A percentile compares a stretch with the other conserved stretches of the same genome.
These are phyloP conservation scores for Sugiyamaella smithiae DNA, from an alignment of 805 yeast species.

Conservation along the genomic window DNA sequence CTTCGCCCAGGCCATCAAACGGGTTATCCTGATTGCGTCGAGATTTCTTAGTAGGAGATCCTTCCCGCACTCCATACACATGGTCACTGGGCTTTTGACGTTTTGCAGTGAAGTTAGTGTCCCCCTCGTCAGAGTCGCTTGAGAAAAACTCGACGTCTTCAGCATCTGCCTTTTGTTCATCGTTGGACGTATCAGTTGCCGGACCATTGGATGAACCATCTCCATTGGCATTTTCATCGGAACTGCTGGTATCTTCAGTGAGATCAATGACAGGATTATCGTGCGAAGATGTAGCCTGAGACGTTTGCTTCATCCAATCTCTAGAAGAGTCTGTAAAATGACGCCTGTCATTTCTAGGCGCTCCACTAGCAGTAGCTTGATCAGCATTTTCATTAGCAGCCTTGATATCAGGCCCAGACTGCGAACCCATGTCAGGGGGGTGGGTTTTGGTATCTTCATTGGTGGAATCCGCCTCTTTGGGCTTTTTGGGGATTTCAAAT, in stretches of 20 bases:
- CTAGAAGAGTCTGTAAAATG: not conserved
- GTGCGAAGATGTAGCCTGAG: not conserved
- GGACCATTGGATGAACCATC: not conserved
- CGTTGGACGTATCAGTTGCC: not conserved
- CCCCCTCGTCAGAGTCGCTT: constrained; percentile 9
- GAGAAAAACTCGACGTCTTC: not conserved
- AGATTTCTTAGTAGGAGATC: not conserved
- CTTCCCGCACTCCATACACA: not conserved
- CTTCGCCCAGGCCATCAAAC: constrained; percentile 10
- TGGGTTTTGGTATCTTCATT: too few relatives aligned
- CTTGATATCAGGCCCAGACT: too few relatives aligned
- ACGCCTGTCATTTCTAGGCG: too few relatives aligned
- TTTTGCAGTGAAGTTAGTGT: not conserved
- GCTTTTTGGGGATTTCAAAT: not conserved
- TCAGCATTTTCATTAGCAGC: too few relatives aligned
- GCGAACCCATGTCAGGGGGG: too few relatives aligned
- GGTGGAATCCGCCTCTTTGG: not conserved
- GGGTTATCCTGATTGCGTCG: not conserved
- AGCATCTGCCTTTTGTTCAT: not conserved
- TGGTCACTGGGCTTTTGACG: not conserved
- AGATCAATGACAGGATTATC: not conserved
- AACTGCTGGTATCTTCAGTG: not conserved
- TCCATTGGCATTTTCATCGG: not conserved
- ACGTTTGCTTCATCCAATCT: not conserved
- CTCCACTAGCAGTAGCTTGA: too few relatives aligned